Evolutionary conservation across 805 yeast genomes (phyloP), one percentile per base, ranked within the genome.

Genomic region (Hanseniaspora pseudoguilliermondii): DNA sequence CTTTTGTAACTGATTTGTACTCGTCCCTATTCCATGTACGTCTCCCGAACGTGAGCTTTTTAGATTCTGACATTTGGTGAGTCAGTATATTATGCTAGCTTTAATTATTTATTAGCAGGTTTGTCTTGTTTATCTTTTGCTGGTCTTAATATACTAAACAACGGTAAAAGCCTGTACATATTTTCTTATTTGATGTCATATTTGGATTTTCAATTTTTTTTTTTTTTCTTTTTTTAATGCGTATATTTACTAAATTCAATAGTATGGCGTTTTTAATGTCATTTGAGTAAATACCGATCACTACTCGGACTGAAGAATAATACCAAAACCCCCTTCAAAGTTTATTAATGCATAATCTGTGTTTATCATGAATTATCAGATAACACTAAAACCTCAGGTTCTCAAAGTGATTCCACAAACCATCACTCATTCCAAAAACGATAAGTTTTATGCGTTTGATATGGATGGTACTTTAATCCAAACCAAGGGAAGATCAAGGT

Each of bases 401-500:
- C 71, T 78, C n/a, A 69, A 72, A 27, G 66, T 71, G 40, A 59
- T 65, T 0, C 82, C 82, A 8, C 40, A 35, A 8, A 23, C 27
- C 15, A 25, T 41, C 5, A 8, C 49, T 11, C 32, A 39, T 18
- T 48, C 54, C 0, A 59, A 53, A 2, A 53, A 59, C 4, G 57
- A 71, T 2, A 73, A 73, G 43, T 62, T 84, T 0, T 87, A 87
- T 2, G 84, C 85, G 0, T 91, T 90, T 67, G 97, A 91, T 66
- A 71, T 91, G 51, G 98, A 91, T 70, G 83, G 80, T 9, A 91
- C 97, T 0, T 61, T 91, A 8, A 78, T 87, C 0, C 65, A 65
- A 16, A 82, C 96, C 0, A 82, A 79, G 63, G 75, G 86, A 0
- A 87, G 86, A 0, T 48, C 63, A 18, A 75, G 72, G 48, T 87